phyloP scores from a whole-genome alignment of 2,329 filamentous ascomycete genomes.

The Onygenales sp. region DNA sequence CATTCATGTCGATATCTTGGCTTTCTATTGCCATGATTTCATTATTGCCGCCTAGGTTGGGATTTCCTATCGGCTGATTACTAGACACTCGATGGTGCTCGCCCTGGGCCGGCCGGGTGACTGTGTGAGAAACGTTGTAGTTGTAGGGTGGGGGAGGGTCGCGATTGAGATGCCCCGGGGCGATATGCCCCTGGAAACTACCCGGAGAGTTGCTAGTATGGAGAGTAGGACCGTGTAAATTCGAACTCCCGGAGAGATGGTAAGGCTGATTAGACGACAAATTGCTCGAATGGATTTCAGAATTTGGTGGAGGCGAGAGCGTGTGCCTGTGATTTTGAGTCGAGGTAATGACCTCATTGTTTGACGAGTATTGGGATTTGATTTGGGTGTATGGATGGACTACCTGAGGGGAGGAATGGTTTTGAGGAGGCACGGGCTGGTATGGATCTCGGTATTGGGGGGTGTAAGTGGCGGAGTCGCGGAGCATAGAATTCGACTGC shows the following conservation, averaged over 20 bases:
- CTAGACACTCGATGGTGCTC: not conserved
- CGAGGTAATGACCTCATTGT: not conserved
- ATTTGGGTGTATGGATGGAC: not conserved
- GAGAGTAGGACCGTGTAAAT: not conserved
- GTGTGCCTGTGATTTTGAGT: not conserved
- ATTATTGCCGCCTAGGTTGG: slow-evolving; percentile 34
- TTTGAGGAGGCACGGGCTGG: not conserved
- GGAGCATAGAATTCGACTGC: slow-evolving; percentile 15
- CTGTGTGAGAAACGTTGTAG: not conserved
- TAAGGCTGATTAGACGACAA: not conserved
- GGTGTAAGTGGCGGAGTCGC: not conserved
- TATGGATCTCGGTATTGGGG: not conserved
- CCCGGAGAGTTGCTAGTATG: not conserved
- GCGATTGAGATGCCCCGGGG: not conserved
- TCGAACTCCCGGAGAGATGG: not conserved
- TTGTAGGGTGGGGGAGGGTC: not conserved
- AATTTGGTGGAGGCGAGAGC: not conserved
- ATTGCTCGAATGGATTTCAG: not conserved
- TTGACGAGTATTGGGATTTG: not conserved
- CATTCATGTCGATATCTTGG: slow-evolving; percentile 66
- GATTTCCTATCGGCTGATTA: not conserved
- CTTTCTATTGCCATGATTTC: slow-evolving; percentile 60
- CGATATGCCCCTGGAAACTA: not conserved
- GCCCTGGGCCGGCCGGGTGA: not conserved
- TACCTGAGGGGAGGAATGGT: not conserved